Evolutionary conservation across 176 grass and related monocot species (phyloP), one percentile per base, ranked within the genome.

Genomic region (Elaeis guineensis): DNA sequence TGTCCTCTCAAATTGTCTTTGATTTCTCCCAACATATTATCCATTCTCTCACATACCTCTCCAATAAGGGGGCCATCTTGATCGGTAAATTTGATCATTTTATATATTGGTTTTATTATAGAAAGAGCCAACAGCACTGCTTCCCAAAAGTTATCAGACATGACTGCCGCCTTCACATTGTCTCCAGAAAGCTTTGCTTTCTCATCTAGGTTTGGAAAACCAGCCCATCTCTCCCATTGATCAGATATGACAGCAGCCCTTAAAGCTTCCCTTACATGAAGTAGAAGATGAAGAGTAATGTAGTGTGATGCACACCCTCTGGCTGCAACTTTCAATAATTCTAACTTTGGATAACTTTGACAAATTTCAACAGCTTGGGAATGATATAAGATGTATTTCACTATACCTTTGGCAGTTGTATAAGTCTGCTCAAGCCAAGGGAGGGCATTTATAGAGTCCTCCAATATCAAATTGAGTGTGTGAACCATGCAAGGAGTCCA

Each of bases 401-500:
- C 59, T 73, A 73, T 55, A 39, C 19, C 28, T 73, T 73, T 73
- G 19, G 70, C 59, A 21, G 59, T 73, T 51, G 18, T 21, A 55
- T 73, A 73, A 55, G 59, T 63, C 19, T 63, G 50, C 25, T 73
- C 26, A 54, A 73, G 70, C 70, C 70, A 63, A 44, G 25, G 58
- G 23, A 73, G 70, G 63, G 59, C 49, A 17, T 16, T 22, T 20
- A 73, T 63, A 63, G 30, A 32, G 63, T 73, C 70, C 25, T 73
- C 63, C 20, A 63, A 16, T 61, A 73, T 73, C 59, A 63, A 29
- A 73, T 54, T 54, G 22, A 73, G 54, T 11, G 70, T 63, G 59
- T 73, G 50, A 55, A 63, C 70, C 59, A 73, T 73, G 50, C 70
- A 73, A 73, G 70, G 70, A 54, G 48, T 73, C 59, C 70, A 73